These are phyloP conservation scores for Arxiozyma slooffiae DNA, from an alignment of 1,139 yeast genomes.

Conservation along the genomic window DNA sequence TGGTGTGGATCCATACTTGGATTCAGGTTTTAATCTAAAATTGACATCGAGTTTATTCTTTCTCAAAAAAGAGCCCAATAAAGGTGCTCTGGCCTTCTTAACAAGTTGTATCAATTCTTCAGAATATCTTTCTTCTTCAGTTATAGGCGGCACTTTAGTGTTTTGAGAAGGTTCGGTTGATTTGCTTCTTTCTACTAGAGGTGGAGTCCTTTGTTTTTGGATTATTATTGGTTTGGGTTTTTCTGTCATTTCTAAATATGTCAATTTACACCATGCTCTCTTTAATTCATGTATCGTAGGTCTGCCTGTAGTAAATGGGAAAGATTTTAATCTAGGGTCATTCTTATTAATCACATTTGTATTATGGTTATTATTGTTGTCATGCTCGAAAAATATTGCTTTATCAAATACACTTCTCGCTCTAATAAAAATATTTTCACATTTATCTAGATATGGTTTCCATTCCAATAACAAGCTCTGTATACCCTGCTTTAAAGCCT, in stretches of 20 bases:
- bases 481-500: slow-evolving; percentile 68
- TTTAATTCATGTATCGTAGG: slow-evolving; percentile 79
- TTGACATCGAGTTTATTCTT: slow-evolving; percentile 47
- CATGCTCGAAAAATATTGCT: slow-evolving; percentile 55
- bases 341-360: slow-evolving; percentile 33
- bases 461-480: slow-evolving; percentile 57
- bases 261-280: slow-evolving; percentile 72
- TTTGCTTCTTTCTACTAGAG: slow-evolving; percentile 10
- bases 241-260: slow-evolving; percentile 49
- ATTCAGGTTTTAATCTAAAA: slow-evolving; percentile 46
- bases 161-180: slow-evolving; percentile 1
- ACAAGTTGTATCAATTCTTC: slow-evolving; percentile 48
- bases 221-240: slow-evolving; percentile 40
- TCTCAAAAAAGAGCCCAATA: slow-evolving; percentile 51
- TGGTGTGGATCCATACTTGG: slow-evolving; percentile 49
- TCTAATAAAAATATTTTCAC: slow-evolving; percentile 66
- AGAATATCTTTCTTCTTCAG: slow-evolving; percentile 37
- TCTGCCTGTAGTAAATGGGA: slow-evolving; percentile 85
- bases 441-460: slow-evolving; percentile 48
- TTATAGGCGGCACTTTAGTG: slow-evolving; percentile 14
- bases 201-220: slow-evolving; percentile 26
- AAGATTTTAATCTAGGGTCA: slow-evolving; percentile 51
- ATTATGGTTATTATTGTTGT: slow-evolving; percentile 42
- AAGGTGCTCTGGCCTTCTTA: slow-evolving; percentile 72
- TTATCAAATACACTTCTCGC: slow-evolving; percentile 71